Evolutionary conservation across 2,329 filamentous ascomycete genomes (phyloP), one percentile per base, ranked within the genome.

Genomic region (Cladophialophora bantiana): DNA sequence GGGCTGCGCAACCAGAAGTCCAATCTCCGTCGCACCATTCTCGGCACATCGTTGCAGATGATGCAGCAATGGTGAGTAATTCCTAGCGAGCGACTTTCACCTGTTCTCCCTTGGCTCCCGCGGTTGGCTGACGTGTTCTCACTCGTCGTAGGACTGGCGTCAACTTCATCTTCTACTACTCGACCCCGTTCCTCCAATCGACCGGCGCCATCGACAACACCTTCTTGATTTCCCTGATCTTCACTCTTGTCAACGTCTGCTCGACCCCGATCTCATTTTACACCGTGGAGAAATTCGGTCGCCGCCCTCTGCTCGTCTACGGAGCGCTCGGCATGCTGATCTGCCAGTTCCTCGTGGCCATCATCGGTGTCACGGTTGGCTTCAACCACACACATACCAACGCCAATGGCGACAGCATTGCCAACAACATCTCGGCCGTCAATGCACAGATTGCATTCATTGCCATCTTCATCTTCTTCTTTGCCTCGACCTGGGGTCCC

Each of bases 141-240:
- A 91, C 83, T 90, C 89, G 15, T 5, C 40, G 6, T 36, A 67
- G 64, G 87, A 94, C 91, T 32, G 92, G 93, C 83, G 90, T 96
- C 82, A 96, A 96, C 86, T 96, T 94, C 82, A 92, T 95, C 84
- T 95, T 94, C 84, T 92, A 92, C 83, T 92, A 40, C 94, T 91
- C 35, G 88, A 92, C 90, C 9, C 86, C 89, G 66, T 93, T 96
- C 88, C 91, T 96, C 82, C 81, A 90, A 80, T 88, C 89, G 31
- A 89, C 90, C 35, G 90, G 90, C 72, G 90, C 90, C 74, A 92
- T 96, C 74, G 73, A 77, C 68, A 90, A 96, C 83, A 84, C 87
- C 52, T 96, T 96, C 86, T 79, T 96, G 73, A 93, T 95, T 77
- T 90, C 89, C 66, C 84, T 96, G 76, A 86, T 96, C 82, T 94